Evolutionary conservation across 2,329 filamentous ascomycete genomes (phyloP).

Genomic region (Cryphonectria japonica): DNA sequence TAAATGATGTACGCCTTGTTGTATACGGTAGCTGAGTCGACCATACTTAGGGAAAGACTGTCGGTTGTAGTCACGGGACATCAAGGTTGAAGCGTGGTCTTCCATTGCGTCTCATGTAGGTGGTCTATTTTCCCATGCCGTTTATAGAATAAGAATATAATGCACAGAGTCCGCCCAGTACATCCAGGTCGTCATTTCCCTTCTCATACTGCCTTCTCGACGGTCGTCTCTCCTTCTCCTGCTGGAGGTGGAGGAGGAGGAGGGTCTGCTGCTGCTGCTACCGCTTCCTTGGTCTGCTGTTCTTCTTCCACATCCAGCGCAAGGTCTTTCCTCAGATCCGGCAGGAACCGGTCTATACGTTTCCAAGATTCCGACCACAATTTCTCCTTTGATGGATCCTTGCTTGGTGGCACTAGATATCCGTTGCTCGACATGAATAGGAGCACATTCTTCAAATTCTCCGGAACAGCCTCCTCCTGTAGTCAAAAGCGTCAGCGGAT

Average conservation of each 20-base stretch:
- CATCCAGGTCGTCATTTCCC: conserved; percentile 1
- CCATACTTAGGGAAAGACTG: neutral
- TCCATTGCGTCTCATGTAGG: conserved; percentile 1
- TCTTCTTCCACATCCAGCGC: conserved; percentile 51
- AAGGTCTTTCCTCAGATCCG: conserved; percentile 61
- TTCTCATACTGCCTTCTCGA: conserved; percentile 21
- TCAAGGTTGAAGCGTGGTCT: neutral
- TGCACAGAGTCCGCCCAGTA: neutral
- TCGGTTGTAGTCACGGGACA: neutral
- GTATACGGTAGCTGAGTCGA: neutral
- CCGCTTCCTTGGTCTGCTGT: conserved; percentile 13
- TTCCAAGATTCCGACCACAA: conserved; percentile 69
- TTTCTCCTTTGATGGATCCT: conserved; percentile 58
- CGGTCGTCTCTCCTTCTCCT: conserved; percentile 15
- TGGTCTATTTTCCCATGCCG: conserved; percentile 15
- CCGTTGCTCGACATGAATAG: conserved; percentile 93
- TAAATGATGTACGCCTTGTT: neutral
- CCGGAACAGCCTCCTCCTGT: conserved; percentile 91
- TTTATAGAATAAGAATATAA: conserved; percentile 11
- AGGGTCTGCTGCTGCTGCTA: conserved; percentile 11
- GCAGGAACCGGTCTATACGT: conserved; percentile 66
- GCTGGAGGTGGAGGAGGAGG: conserved; percentile 4
- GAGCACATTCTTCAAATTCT: conserved; percentile 94
- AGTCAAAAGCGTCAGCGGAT: conserved; percentile 28
- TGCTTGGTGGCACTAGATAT: conserved; percentile 73